phyloP scores from a whole-genome alignment of 805 yeast genomes.

The Wickerhamomyces chambardii region DNA sequence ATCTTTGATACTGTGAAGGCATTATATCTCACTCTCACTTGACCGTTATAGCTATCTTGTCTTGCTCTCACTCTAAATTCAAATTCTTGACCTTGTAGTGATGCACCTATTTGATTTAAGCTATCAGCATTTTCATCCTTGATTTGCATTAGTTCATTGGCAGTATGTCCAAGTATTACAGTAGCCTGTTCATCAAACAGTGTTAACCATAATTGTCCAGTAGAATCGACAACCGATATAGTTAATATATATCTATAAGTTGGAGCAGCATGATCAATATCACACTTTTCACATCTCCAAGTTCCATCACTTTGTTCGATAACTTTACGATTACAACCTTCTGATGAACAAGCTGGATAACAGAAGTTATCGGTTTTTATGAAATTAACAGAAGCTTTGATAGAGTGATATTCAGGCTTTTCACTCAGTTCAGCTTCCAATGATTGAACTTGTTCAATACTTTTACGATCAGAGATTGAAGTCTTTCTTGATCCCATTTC shows the following conservation, averaged over 20 bases:
- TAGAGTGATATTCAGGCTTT: slow-evolving; percentile 67
- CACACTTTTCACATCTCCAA: slow-evolving; percentile 95
- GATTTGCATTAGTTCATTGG: slow-evolving; percentile 46
- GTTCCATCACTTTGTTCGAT: slow-evolving; percentile 61
- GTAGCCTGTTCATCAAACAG: slow-evolving; percentile 81
- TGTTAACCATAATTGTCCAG: slow-evolving; percentile 83
- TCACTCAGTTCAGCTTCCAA: slow-evolving; percentile 68
- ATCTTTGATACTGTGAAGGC: slow-evolving; percentile 44
- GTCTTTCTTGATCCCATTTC: slow-evolving; percentile 35
- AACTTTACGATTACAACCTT: slow-evolving; percentile 79
- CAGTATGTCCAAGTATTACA: slow-evolving; percentile 51
- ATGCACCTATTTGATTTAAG: slow-evolving; percentile 34
- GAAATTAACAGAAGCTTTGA: slow-evolving; percentile 68
- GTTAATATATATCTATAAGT: slow-evolving; percentile 72
- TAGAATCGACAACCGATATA: slow-evolving; percentile 66
- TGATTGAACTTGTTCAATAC: slow-evolving; percentile 55
- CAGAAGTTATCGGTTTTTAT: slow-evolving; percentile 70
- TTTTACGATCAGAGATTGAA: slow-evolving; percentile 47
- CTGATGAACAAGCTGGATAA: slow-evolving; percentile 82
- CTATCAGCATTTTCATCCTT: slow-evolving; percentile 36
- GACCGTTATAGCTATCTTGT: slow-evolving; percentile 78
- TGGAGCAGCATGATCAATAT: slow-evolving; percentile 58
- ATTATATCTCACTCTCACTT: slow-evolving; percentile 66
- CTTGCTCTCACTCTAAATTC: slow-evolving; percentile 73
- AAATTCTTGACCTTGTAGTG: slow-evolving; percentile 57